Evolutionary conservation across 2,329 filamentous ascomycete genomes (phyloP).

Genomic region (Fusarium clavum): DNA sequence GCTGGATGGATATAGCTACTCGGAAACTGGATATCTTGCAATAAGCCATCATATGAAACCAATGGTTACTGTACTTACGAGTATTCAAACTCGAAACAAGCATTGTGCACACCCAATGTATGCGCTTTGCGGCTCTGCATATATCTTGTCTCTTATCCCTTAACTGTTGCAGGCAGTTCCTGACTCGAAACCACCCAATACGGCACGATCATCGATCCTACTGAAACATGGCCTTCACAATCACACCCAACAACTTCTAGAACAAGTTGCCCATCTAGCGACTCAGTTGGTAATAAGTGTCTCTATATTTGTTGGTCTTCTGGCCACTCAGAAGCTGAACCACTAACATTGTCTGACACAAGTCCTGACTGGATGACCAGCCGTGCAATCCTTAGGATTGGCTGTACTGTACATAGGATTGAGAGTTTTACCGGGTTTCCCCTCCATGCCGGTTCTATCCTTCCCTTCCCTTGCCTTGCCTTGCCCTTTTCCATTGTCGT

Average conservation of each 20-base stretch:
- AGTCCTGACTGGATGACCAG: background rate
- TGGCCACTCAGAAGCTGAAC: conserved; percentile 11
- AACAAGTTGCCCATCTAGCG: conserved; percentile 16
- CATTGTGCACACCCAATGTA: background rate
- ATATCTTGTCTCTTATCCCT: conserved; percentile 8
- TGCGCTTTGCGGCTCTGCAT: conserved; percentile 29
- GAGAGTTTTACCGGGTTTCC: conserved; percentile 8
- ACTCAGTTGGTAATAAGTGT: conserved; percentile 20
- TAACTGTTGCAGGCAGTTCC: conserved; percentile 10
- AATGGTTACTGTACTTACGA: background rate
- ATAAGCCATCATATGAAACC: background rate
- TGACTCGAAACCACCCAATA: conserved; percentile 23
- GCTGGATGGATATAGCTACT: background rate
- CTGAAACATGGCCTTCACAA: conserved; percentile 14
- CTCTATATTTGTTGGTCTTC: conserved; percentile 2
- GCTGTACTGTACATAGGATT: background rate
- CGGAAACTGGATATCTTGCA: background rate
- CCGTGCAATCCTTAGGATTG: conserved; percentile 6
- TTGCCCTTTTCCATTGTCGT: conserved; percentile 1
- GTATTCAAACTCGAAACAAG: background rate
- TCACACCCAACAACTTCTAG: conserved; percentile 29
- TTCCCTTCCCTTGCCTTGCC: background rate
- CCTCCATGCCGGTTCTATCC: conserved; percentile 11
- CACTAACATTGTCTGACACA: conserved; percentile 15
- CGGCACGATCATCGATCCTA: conserved; percentile 32